These are phyloP conservation scores for Firmiana major DNA, from an alignment of 345 rosid genomes.

Conservation along the genomic window DNA sequence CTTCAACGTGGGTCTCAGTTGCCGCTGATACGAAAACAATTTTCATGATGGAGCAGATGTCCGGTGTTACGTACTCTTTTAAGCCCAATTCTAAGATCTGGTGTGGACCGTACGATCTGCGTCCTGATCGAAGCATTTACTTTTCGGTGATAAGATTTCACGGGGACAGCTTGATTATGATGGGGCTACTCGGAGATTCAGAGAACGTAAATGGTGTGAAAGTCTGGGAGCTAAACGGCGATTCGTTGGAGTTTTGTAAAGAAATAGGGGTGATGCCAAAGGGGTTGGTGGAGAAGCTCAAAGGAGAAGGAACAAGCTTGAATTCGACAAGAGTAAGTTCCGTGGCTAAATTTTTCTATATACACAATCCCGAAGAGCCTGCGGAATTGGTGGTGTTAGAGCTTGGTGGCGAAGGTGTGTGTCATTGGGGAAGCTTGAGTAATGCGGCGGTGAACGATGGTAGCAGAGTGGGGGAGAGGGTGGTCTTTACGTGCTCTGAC, in stretches of 20 bases:
- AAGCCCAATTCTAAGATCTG: constrained; percentile 45
- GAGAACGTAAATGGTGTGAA: constrained; percentile 34
- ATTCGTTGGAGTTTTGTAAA: constrained; percentile 17
- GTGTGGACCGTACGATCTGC: constrained; percentile 48
- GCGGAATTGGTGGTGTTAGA: constrained; percentile 44
- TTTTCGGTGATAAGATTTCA: constrained; percentile 36
- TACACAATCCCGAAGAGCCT: constrained; percentile 22
- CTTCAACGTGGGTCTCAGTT: constrained; percentile 61
- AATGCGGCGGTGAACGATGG: constrained; percentile 26
- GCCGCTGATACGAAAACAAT: constrained; percentile 33
- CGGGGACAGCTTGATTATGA: constrained; percentile 40
- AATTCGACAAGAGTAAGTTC: constrained; percentile 32
- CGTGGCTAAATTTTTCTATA: constrained; percentile 36
- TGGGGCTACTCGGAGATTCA: constrained; percentile 38
- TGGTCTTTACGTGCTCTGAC: constrained; percentile 40
- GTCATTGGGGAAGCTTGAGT: constrained; percentile 40
- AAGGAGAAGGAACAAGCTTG: constrained; percentile 16
- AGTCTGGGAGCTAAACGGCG: constrained; percentile 42
- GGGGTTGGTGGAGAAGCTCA: constrained; percentile 35
- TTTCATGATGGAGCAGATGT: constrained; percentile 48
- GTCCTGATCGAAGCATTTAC: constrained; percentile 27
- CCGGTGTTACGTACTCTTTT: constrained; percentile 46
- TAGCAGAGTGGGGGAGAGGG: constrained; percentile 18
- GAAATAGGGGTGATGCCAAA: constrained; percentile 54
- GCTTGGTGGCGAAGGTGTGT: constrained; percentile 26